Percentiles rank a stretch among this genome's conserved stretches.
Conservation (phyloP, 805 yeast genomes). For the Nakazawaea holstii region DNA sequence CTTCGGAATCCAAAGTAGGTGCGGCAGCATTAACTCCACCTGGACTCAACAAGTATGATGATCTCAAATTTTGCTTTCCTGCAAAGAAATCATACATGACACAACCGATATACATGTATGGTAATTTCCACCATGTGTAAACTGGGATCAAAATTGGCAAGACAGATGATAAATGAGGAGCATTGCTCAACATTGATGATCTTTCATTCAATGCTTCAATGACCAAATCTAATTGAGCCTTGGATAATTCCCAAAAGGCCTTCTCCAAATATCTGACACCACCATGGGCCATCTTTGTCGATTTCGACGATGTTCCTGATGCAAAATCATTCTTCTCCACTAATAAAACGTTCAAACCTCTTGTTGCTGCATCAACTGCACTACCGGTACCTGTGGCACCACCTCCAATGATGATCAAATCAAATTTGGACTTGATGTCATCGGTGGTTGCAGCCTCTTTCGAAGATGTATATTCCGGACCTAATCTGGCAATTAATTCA, state of each 20-base stretch:
- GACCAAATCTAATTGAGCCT: conserved; percentile 83
- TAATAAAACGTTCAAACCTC: conserved; percentile 86
- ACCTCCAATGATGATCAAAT: conserved; percentile 87
- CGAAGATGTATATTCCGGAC: conserved; percentile 16
- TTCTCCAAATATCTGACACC: conserved; percentile 95
- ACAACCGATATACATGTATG: conserved; percentile 89
- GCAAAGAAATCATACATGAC: conserved; percentile 91
- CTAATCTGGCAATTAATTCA: conserved; percentile 43
- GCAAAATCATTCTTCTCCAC: conserved; percentile 89
- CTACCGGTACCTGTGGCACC: conserved; percentile 96
- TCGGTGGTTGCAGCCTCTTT: conserved; percentile 11
- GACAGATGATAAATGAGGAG: conserved; percentile 84
- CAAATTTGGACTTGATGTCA: conserved; percentile 50
- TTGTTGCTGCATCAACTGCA: conserved; percentile 84
- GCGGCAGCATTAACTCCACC: conserved; percentile 65
- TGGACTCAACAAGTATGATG: conserved; percentile 67
- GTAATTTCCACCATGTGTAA: conserved; percentile 92
- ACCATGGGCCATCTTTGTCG: conserved; percentile 96
- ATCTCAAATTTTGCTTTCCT: conserved; percentile 78
- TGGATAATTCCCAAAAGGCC: conserved; percentile 88
- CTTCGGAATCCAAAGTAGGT: conserved; percentile 77
- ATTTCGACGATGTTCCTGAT: conserved; percentile 86
- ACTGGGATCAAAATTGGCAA: conserved; percentile 96
- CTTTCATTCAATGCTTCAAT: conserved; percentile 87
- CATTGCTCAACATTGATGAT: conserved; percentile 79